Conservation (phyloP, 805 yeast genomes). For the Saccharomyces mikatae region DNA sequence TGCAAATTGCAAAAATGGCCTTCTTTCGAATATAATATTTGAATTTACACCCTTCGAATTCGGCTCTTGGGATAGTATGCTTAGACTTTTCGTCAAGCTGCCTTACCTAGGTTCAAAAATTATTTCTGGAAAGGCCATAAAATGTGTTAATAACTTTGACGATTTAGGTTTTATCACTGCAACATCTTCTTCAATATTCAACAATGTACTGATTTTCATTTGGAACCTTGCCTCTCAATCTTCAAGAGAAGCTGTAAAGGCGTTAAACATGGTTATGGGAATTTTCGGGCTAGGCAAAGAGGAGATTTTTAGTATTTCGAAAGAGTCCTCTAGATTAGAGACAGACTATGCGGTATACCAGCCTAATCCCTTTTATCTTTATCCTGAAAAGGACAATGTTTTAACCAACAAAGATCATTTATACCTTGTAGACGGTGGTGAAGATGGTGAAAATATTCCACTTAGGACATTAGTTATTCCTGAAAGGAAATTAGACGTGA, state of each 20-base stretch:
- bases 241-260: conserved; percentile 28
- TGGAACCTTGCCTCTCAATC: conserved; percentile 34
- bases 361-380: conserved; percentile 52
- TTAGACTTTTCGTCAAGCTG: conserved; percentile 41
- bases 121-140: conserved; percentile 35
- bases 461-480: conserved; percentile 56
- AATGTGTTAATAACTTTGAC: conserved; percentile 48
- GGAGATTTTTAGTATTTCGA: not conserved
- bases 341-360: conserved; percentile 50
- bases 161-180: conserved; percentile 54
- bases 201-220: conserved; percentile 42
- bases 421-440: conserved; percentile 72
- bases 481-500: conserved; percentile 51
- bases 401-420: conserved; percentile 27
- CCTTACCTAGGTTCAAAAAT: conserved; percentile 46
- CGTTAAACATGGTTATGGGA: conserved; percentile 29
- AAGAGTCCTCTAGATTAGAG: conserved; percentile 1
- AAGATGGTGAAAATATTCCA: conserved; percentile 68
- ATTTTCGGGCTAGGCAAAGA: conserved; percentile 16
- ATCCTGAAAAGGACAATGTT: conserved; percentile 17
- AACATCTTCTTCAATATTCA: conserved; percentile 57
- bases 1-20: conserved; percentile 36
- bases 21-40: conserved; percentile 32
- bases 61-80: conserved; percentile 54
- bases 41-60: conserved; percentile 61